Base-by-base conservation (phyloP, 345 rosid genomes). In the Gossypium raimondii region DNA sequence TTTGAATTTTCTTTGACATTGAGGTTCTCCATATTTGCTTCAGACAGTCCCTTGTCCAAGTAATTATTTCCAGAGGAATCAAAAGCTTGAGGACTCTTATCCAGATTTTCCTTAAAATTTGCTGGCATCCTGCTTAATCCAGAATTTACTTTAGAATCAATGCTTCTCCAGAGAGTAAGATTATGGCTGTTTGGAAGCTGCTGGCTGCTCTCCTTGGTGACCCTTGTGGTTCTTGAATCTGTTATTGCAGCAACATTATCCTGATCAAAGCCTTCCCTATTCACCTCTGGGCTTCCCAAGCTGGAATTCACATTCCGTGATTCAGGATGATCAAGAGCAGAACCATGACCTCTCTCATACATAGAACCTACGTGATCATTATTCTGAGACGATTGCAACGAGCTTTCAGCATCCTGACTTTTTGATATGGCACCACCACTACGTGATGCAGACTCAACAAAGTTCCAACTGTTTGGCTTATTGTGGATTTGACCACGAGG, bases 91-190 rank as follows among this genome's bases (percentile, higher is more conserved):
- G 81, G 82, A 75, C 76, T 74, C 75, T 78, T 84, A 45, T 75
- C 81, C 64, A 60, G 14, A 75, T 77, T 79, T 56, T 80, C 78
- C 57, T 75, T 79, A 71, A 45, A 50, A 38, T 72, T 82, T 53
- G 84, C 84, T 27, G 72, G 58, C 53, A 72, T 62, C 57, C 79
- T 81, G 73, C 51, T 65, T 70, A 75, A 63, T 74, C 78, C 73
- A 73, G 79, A 68, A 53, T 80, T 85, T 56, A 70, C 75, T 22
- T 81, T 75, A 78, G 85, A 78, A 78, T 76, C 82, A 76, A 73
- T 75, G 1, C 82, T 80, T 73, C 85, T 86, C 90, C 86, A 81
- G 48, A 85, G 78, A 87, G 84, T 85, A 75, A 78, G 67, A 82
- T 78, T 84, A 67, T 59, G 72, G 57, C 44, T 71, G 50, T 78